Evolutionary conservation across 495 filamentous ascomycete genomes (phyloP), one percentile per base, ranked within the genome.

Genomic region (Lophiotrema nucula): DNA sequence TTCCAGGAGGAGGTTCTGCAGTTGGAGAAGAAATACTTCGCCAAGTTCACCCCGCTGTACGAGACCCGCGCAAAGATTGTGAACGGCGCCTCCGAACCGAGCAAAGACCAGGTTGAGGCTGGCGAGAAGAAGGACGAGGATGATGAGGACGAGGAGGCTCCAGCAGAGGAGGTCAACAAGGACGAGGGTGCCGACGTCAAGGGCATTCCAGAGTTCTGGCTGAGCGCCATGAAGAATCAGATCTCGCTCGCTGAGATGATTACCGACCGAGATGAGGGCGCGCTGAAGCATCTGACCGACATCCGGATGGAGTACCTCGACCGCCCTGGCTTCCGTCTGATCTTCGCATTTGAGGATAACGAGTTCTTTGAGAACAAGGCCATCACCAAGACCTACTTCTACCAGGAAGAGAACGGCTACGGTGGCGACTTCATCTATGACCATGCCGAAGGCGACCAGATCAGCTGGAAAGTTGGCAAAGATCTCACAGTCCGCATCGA

Each of bases 371-470:
- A 83, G 69, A 96, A 97, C 83, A 96, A 96, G 79, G 87, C 81
- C 59, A 85, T 99, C 73, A 90, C 90, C 62, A 99, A 99, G 82
- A 95, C 95, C 28, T 99, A 99, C 74, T 97, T 86, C 77, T 99
- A 99, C 79, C 95, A 96, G 76, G 92, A 95, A 69, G 95, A 99
- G 83, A 97, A 84, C 70, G 93, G 93, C 38, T 97, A 97, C 67
- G 91, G 90, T 65, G 93, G 93, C 60, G 93, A 99, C 71, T 99
- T 97, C 77, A 97, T 99, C 74, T 99, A 99, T 72, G 93, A 99
- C 72, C 95, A 97, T 70, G 93, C 93, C 58, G 92, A 97, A 72
- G 93, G 95, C 51, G 88, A 96, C 71, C 92, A 92, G 81, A 96
- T 99, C 69, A 86, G 96, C 66, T 99, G 93, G 93, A 97, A 96